Evolutionary conservation across 202 grass and related monocot species (phyloP).

Genomic region (Eragrostis tef): DNA sequence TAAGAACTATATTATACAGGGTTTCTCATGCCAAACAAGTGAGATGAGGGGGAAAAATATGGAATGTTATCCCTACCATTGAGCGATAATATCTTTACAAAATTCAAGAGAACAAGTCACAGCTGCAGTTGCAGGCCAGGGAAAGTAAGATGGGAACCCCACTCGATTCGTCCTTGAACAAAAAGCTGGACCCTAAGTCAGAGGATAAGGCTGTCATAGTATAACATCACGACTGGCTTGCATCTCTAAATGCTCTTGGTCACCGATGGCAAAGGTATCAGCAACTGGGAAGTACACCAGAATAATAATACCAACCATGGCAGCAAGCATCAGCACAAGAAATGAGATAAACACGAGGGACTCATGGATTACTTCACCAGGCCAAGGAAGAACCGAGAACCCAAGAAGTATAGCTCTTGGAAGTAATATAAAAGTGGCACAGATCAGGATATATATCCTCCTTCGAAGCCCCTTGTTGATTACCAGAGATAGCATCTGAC

Average conservation of each 20-base stretch:
- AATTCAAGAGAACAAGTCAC: constrained; percentile 7
- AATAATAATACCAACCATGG: constrained; percentile 71
- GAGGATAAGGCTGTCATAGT: constrained; percentile 40
- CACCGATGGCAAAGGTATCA: constrained; percentile 69
- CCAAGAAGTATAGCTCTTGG: constrained; percentile 70
- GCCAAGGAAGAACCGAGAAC: constrained; percentile 69
- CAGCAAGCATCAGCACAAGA: constrained; percentile 68
- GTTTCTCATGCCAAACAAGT: constrained; percentile 34
- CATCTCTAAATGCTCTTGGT: constrained; percentile 64
- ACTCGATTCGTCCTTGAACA: constrained; percentile 23
- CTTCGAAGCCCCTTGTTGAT: constrained; percentile 86
- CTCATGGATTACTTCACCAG: constrained; percentile 63
- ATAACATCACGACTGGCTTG: constrained; percentile 45
- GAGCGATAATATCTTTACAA: constrained; percentile 49
- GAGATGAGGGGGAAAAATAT: constrained; percentile 11
- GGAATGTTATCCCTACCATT: constrained; percentile 28
- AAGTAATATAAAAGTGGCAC: constrained; percentile 59
- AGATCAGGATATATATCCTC: constrained; percentile 83
- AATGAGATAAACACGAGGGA: constrained; percentile 81
- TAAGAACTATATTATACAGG: constrained; percentile 54
- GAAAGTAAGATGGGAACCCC: constrained; percentile 17
- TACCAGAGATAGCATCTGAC: constrained; percentile 66
- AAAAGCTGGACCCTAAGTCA: constrained; percentile 6
- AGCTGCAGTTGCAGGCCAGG: constrained; percentile 18
- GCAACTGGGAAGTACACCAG: constrained; percentile 86